Evolutionary conservation across 345 rosid genomes (phyloP).

Genomic region (Ceriops zippeliana): DNA sequence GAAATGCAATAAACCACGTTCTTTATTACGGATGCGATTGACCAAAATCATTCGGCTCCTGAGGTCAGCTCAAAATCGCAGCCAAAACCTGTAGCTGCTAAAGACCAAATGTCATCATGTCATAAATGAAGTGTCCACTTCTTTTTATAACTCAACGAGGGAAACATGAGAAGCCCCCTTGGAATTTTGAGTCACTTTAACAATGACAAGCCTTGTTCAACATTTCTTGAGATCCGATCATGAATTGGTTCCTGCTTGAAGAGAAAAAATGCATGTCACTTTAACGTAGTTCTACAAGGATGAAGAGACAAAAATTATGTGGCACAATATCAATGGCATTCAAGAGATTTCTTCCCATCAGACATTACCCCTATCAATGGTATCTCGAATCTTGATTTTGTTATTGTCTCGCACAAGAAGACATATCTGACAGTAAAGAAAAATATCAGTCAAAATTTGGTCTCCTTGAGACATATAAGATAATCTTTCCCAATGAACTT

Average conservation of each 20-base stretch:
- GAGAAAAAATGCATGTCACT: conserved; percentile 3
- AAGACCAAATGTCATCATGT: neutral
- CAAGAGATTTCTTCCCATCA: neutral
- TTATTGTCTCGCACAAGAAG: conserved; percentile 79
- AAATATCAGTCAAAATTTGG: neutral
- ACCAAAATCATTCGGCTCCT: too few relatives aligned
- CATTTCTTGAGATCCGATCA: conserved; percentile 76
- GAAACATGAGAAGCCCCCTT: neutral
- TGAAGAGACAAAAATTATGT: neutral
- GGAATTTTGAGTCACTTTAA: conserved; percentile 26
- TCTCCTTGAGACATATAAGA: too few relatives aligned
- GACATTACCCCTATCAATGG: conserved; percentile 42
- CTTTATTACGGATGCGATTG: neutral
- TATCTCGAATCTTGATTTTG: conserved; percentile 63
- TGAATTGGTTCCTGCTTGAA: conserved; percentile 63
- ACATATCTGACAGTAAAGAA: conserved; percentile 56
- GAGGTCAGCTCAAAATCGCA: neutral
- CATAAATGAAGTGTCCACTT: neutral
- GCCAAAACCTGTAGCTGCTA: neutral
- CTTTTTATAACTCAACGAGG: neutral
- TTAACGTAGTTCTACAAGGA: neutral
- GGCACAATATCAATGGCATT: neutral
- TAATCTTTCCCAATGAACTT: too few relatives aligned
- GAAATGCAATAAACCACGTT: neutral
- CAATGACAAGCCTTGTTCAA: conserved; percentile 52